Conservation (phyloP, 2,329 filamentous ascomycete genomes). For the Cytospora chrysosperma region DNA sequence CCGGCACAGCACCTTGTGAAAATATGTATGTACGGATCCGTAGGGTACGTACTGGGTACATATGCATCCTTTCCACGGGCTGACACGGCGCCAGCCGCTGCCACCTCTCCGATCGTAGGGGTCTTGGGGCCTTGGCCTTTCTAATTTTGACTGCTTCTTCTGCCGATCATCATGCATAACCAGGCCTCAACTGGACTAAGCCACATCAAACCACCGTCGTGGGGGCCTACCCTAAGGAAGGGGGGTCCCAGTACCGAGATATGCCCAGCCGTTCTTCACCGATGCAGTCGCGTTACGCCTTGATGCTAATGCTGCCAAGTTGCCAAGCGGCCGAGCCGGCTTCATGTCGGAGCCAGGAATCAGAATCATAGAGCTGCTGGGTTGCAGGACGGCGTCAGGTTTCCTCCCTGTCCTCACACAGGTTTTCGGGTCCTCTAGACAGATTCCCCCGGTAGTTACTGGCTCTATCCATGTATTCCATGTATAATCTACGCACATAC, state of each 20-base stretch:
- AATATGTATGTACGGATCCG: background rate
- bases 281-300: background rate
- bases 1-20: background rate
- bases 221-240: too few relatives aligned
- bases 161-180: constrained; percentile 2
- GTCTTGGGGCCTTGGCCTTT: constrained; percentile 6
- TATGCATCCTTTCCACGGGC: background rate
- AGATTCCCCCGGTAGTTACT: too few relatives aligned
- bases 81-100: constrained; percentile 12
- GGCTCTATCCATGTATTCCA: too few relatives aligned
- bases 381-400: background rate
- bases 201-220: constrained; percentile 16
- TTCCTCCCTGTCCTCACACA: too few relatives aligned
- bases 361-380: background rate
- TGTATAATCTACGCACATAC: too few relatives aligned
- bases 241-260: background rate
- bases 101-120: constrained; percentile 6
- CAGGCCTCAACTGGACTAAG: background rate
- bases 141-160: constrained; percentile 11
- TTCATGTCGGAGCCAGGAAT: background rate
- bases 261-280: background rate
- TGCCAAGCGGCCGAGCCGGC: constrained; percentile 4
- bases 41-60: background rate
- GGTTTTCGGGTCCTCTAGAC: too few relatives aligned
- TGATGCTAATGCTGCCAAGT: background rate